A percentile compares a stretch with the other conserved stretches of the same genome.
These are phyloP conservation scores for Colletotrichum horii DNA, from an alignment of 2,329 filamentous ascomycete genomes.

Conservation along the genomic window DNA sequence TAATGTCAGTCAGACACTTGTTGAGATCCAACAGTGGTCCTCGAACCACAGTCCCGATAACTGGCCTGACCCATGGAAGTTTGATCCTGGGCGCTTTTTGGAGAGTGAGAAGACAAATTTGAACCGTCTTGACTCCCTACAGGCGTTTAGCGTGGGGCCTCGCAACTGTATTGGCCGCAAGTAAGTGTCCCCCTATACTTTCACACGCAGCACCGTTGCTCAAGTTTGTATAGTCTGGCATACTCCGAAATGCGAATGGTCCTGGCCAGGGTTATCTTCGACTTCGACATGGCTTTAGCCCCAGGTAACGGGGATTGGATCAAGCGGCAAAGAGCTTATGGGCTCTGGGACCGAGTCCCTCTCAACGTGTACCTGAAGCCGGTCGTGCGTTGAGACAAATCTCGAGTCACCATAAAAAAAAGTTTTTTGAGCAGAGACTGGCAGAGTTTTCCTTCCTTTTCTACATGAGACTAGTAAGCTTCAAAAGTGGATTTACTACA, in stretches of 20 bases:
- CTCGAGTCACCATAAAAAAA: not conserved
- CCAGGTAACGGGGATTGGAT: not conserved
- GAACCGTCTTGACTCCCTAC: not conserved
- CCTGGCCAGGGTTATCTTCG: not conserved
- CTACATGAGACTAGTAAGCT: not conserved
- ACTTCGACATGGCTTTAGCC: not conserved
- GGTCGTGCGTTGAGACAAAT: not conserved
- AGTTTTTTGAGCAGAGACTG: not conserved
- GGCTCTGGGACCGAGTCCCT: not conserved
- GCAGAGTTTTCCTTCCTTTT: no score
- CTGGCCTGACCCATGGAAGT: not conserved
- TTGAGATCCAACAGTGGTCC: not conserved
- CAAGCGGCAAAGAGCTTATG: not conserved
- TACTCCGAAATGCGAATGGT: constrained; percentile 13
- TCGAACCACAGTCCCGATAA: not conserved
- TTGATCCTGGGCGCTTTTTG: constrained; percentile 5
- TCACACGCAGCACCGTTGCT: not conserved
- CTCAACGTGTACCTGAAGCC: not conserved
- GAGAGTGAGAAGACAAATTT: not conserved
- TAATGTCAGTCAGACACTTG: not conserved
- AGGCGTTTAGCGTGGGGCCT: constrained; percentile 7
- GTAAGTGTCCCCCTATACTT: not conserved
- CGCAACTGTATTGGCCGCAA: constrained; percentile 18
- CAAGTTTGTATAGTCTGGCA: not conserved
- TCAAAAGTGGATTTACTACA: not conserved